These are phyloP conservation scores for Ceratopteris richardii DNA, from an alignment of 75 land plant genomes.

Conservation along the genomic window DNA sequence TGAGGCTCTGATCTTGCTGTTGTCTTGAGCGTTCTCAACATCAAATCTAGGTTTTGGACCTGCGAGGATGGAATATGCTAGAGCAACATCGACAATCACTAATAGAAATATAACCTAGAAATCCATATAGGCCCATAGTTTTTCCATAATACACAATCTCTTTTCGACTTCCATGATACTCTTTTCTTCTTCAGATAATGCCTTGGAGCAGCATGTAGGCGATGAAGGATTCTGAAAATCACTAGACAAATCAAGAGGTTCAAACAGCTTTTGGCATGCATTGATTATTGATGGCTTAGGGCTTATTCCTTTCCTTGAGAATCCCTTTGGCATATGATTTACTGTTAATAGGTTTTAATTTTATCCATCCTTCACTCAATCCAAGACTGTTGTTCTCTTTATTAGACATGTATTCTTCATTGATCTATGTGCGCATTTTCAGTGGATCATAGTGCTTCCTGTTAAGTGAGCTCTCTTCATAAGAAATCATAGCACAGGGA, in stretches of 20 bases:
- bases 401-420: slow-evolving; percentile 47
- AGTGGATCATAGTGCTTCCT: neutral
- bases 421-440: neutral
- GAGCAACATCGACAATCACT: too few species aligned
- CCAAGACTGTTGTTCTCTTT: slow-evolving; percentile 47
- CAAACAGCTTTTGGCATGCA: neutral
- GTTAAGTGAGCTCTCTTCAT: neutral
- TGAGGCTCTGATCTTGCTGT: slow-evolving; percentile 10
- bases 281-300: neutral
- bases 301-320: neutral
- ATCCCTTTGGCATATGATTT: neutral
- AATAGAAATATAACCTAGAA: too few species aligned
- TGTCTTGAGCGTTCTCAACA: neutral
- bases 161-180: neutral
- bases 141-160: slow-evolving; percentile 9
- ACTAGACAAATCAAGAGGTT: slow-evolving; percentile 6
- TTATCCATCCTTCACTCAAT: neutral
- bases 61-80: too few species aligned
- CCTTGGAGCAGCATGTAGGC: neutral
- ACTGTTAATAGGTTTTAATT: neutral
- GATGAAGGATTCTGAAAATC: neutral
- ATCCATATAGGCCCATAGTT: too few species aligned
- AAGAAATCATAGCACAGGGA: neutral
- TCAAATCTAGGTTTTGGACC: neutral
- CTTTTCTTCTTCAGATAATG: neutral